Conservation (phyloP, 192 early-diverging fungal genomes). For the Funneliformis mosseae region DNA sequence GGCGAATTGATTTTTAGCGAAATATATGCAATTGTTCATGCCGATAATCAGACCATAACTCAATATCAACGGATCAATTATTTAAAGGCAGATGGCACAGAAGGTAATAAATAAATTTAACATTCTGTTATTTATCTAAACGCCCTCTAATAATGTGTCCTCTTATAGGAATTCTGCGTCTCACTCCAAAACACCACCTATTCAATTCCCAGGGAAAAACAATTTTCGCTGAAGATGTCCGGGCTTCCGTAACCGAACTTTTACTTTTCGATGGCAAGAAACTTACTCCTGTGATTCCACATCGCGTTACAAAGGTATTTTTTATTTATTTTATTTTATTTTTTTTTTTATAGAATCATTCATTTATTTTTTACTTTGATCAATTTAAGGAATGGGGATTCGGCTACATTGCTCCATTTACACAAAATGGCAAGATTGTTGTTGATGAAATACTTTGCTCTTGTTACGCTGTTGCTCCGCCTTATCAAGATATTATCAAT, state of each 20-base stretch:
- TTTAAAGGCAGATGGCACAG: neutral
- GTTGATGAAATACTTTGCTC: neutral
- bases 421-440: neutral
- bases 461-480: neutral
- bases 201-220: neutral
- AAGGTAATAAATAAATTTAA: neutral
- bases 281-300: neutral
- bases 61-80: neutral
- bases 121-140: too few relatives aligned
- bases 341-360: neutral
- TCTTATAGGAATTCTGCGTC: neutral
- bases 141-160: neutral
- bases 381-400: neutral
- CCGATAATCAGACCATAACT: neutral
- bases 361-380: neutral
- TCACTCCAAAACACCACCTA: neutral
- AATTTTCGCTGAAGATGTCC: neutral
- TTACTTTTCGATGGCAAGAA: neutral
- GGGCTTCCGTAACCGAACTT: neutral
- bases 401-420: neutral
- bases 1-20: neutral
- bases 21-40: neutral
- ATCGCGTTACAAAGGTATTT: neutral
- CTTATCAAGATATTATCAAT: neutral
- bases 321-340: neutral